Evolutionary conservation across 192 early-diverging fungal genomes (phyloP), one percentile per base, ranked within the genome.

Genomic region (Backusella liffmaniae): DNA sequence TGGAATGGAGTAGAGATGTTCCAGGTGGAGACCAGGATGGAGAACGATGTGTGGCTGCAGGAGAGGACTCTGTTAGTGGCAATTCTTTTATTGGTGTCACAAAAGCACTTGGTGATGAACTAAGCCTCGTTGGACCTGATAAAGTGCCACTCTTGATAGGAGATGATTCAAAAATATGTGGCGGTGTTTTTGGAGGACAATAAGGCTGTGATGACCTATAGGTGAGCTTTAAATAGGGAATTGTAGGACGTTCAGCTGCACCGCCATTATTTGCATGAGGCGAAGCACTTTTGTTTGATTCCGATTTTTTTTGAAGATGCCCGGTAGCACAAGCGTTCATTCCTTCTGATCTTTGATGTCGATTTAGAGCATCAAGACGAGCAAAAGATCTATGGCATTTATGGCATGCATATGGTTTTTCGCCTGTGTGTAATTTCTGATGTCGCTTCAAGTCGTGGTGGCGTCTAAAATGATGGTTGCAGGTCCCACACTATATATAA

Each of bases 391-490:
- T 91, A 12, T 88, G 85, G 74, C 94, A 95, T 75, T 88, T 85
- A 3, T 82, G 79, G 75, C 94, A 95, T 13, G 85, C 85, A 79
- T 90, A 89, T 0, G 94, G 94, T 72, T 88, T 86, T 67, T 91
- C 91, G 37, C 94, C 94, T 1, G 92, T 89, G 69, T 95, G 94
- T 37, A 92, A 80, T 76, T 92, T 90, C 81, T 91, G 90, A 70
- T 95, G 93, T 39, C 96, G 90, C 82, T 95, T 96, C 51, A 96
- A 86, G 82, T 97, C 96, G 77, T 98, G 95, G 59, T 94, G 92
- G 10, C 96, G 88, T 30, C 81, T 68, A 49, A 82, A 82, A 18
- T 66, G 39, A 21, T 76, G 74, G 34, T 73, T 44, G 46, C 81
- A 82, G 35, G 56, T 41, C 15, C 32, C 49, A 73, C 81, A 82